Evolutionary conservation across 2,329 filamentous ascomycete genomes (phyloP).

Genomic region (Cladophialophora yegresii): DNA sequence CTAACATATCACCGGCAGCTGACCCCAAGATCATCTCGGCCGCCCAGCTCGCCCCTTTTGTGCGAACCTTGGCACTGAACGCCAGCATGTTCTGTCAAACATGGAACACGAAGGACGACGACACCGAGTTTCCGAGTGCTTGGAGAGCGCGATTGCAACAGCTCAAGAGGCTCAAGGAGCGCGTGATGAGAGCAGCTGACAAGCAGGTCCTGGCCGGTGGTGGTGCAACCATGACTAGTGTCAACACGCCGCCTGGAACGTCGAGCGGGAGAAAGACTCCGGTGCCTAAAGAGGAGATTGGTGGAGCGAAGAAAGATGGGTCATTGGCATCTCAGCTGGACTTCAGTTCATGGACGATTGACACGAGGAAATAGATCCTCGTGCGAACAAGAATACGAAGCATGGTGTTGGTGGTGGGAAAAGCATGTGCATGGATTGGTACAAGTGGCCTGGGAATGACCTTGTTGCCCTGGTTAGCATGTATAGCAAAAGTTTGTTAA

Average conservation of each 20-base stretch:
- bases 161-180: slow-evolving; percentile 77
- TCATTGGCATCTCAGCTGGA: slow-evolving; percentile 30
- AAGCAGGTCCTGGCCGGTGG: slow-evolving; percentile 18
- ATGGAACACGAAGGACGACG: slow-evolving; percentile 65
- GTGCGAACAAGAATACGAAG: slow-evolving; percentile 1
- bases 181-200: slow-evolving; percentile 36
- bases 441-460: slow-evolving; percentile 8
- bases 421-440: slow-evolving; percentile 1
- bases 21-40: slow-evolving; percentile 87
- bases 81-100: slow-evolving; percentile 90
- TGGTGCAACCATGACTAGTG: not conserved
- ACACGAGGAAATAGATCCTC: not conserved
- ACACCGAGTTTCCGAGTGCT: slow-evolving; percentile 80
- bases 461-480: not conserved
- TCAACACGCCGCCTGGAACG: slow-evolving; percentile 5
- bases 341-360: slow-evolving; percentile 32
- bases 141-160: slow-evolving; percentile 86
- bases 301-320: slow-evolving; percentile 21
- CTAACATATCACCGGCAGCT: slow-evolving; percentile 84
- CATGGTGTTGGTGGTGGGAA: slow-evolving; percentile 29
- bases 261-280: slow-evolving; percentile 30
- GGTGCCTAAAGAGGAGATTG: slow-evolving; percentile 24
- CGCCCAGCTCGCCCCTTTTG: slow-evolving; percentile 77
- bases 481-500: slow-evolving; percentile 26
- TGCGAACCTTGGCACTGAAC: slow-evolving; percentile 85